These are phyloP conservation scores for Syzygium malaccense DNA, from an alignment of 441 rosid genomes.

Conservation along the genomic window DNA sequence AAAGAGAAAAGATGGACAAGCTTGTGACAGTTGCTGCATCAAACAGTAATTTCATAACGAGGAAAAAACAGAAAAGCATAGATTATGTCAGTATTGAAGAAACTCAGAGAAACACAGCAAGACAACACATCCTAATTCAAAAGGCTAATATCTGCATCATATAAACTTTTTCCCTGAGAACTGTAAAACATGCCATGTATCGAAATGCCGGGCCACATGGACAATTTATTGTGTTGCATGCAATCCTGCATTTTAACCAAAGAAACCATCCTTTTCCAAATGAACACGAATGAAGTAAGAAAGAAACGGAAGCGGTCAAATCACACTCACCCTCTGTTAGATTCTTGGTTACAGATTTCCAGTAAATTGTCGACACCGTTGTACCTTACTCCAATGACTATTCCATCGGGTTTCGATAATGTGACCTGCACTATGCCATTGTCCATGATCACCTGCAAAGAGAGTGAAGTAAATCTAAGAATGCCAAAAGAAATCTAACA, in stretches of 20 bases:
- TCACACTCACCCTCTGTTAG: constrained; percentile 55
- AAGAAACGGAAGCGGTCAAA: background rate
- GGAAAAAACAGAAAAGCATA: background rate
- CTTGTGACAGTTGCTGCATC: background rate
- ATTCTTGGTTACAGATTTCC: constrained; percentile 60
- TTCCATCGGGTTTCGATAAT: constrained; percentile 63
- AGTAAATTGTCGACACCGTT: constrained; percentile 55
- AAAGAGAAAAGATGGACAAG: background rate
- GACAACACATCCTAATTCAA: background rate
- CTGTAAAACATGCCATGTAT: background rate
- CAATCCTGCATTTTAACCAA: background rate
- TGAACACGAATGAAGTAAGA: background rate
- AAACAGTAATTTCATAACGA: background rate
- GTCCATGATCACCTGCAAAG: constrained; percentile 56
- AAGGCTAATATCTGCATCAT: background rate
- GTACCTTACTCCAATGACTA: constrained; percentile 48
- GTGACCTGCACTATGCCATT: constrained; percentile 64
- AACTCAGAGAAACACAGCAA: background rate
- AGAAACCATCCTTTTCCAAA: background rate
- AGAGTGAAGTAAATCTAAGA: background rate
- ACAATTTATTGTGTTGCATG: background rate
- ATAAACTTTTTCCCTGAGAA: background rate
- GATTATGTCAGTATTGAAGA: background rate
- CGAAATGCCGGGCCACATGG: background rate
- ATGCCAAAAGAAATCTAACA: background rate